Conservation (phyloP, 192 early-diverging fungal genomes). For the Jimgerdemannia lactiflua region DNA sequence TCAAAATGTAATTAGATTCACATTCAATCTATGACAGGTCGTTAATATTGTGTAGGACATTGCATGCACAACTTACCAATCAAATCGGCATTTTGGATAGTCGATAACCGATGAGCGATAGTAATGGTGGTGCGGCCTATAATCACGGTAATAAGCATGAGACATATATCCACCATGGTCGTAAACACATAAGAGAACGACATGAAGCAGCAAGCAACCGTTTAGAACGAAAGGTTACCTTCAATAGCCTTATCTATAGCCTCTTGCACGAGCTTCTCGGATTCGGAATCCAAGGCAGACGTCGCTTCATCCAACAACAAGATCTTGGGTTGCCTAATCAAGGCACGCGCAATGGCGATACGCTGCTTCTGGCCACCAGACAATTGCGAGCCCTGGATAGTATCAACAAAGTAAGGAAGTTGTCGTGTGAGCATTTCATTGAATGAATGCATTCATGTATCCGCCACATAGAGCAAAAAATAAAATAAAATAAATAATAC, state of each 20-base stretch:
- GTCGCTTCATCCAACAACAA: conserved; percentile 86
- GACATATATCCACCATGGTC: not conserved
- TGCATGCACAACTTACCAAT: conserved; percentile 9
- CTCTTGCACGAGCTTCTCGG: conserved; percentile 68
- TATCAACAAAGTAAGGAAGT: not conserved
- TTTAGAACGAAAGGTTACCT: conserved; percentile 4
- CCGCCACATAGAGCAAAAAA: too few relatives aligned
- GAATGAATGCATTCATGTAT: too few relatives aligned
- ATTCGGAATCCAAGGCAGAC: conserved; percentile 66
- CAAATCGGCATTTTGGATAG: conserved; percentile 65
- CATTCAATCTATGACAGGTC: too few relatives aligned
- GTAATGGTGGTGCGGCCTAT: conserved; percentile 66
- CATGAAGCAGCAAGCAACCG: not conserved
- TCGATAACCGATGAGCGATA: conserved; percentile 73
- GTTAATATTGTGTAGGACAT: too few relatives aligned
- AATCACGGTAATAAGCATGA: not conserved
- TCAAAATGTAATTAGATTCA: not conserved
- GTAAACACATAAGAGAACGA: not conserved
- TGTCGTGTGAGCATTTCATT: too few relatives aligned
- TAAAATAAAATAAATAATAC: not conserved
- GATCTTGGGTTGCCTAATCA: conserved; percentile 83
- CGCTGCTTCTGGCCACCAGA: conserved; percentile 79
- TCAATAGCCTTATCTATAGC: conserved; percentile 66
- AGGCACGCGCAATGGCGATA: conserved; percentile 84
- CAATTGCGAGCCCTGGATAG: conserved; percentile 44